These are phyloP conservation scores for Escovopsis sp. DNA, from an alignment of 2,329 filamentous ascomycete genomes.

Conservation along the genomic window DNA sequence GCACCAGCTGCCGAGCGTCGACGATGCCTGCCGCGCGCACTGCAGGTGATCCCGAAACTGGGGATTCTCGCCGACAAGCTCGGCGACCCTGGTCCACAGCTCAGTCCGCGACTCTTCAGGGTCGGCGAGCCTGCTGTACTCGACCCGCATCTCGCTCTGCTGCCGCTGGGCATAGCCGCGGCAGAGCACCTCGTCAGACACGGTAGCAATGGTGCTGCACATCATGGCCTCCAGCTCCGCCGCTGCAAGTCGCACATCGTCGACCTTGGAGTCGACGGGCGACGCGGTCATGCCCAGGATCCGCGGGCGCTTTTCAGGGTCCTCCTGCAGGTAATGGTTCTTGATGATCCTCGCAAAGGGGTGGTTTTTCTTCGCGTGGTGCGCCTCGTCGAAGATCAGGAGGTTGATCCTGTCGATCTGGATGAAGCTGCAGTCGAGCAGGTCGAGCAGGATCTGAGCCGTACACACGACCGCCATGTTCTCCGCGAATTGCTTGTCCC, in stretches of 20 bases:
- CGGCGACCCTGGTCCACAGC: slow-evolving; percentile 44
- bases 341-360: slow-evolving; percentile 82
- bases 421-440: slow-evolving; percentile 65
- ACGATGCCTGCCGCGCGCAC: slow-evolving; percentile 44
- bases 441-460: slow-evolving; percentile 69
- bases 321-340: slow-evolving; percentile 55
- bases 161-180: slow-evolving; percentile 11
- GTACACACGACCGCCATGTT: slow-evolving; percentile 88
- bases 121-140: slow-evolving; percentile 29
- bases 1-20: slow-evolving; percentile 68
- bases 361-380: slow-evolving; percentile 91
- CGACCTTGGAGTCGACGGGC: slow-evolving; percentile 66
- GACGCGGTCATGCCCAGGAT: slow-evolving; percentile 97
- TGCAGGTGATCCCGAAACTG: slow-evolving; percentile 42
- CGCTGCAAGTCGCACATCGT: slow-evolving; percentile 55
- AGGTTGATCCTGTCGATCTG: slow-evolving; percentile 74
- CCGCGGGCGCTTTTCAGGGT: slow-evolving; percentile 42
- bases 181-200: slow-evolving; percentile 24
- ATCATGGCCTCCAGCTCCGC: slow-evolving; percentile 61
- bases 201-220: slow-evolving; percentile 72
- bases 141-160: slow-evolving; percentile 35
- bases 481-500: slow-evolving; percentile 36
- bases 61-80: slow-evolving; percentile 23
- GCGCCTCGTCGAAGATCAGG: slow-evolving; percentile 88
- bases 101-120: slow-evolving; percentile 42